Conservation (phyloP, 768 basidiomycete species). For the Mrakia frigida region DNA sequence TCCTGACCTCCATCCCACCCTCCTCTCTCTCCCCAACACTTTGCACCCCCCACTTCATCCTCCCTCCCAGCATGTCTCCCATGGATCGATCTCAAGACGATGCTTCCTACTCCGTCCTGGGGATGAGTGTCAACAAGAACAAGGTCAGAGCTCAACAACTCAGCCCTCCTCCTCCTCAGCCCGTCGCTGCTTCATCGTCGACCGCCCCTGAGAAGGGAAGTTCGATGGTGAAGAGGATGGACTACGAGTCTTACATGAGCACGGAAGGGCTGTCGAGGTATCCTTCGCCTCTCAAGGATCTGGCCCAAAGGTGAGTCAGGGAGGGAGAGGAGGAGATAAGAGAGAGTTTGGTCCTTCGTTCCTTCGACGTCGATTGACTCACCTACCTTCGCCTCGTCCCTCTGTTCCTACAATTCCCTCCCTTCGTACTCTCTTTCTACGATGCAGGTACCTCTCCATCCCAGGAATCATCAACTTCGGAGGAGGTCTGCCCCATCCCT, state of each 20-base stretch:
- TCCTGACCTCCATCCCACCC: no score
- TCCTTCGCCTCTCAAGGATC: conserved; percentile 25
- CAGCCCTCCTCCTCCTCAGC: not conserved
- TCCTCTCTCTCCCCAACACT: no score
- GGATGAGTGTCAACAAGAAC: not conserved
- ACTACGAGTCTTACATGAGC: conserved; percentile 11
- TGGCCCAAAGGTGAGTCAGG: conserved; percentile 26
- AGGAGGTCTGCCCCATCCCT: conserved; percentile 29
- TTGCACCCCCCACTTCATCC: not conserved
- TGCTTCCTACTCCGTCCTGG: not conserved
- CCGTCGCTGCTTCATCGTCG: no score
- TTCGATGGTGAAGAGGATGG: not conserved
- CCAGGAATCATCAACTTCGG: conserved; percentile 28
- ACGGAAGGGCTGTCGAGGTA: not conserved
- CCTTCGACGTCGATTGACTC: not conserved
- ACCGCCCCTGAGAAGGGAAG: no score
- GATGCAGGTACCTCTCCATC: conserved; percentile 22
- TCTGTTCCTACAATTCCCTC: no score
- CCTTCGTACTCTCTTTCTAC: not conserved
- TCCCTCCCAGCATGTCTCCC: not conserved
- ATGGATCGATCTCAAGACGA: not conserved
- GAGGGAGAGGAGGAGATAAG: not conserved
- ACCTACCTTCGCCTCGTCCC: not conserved
- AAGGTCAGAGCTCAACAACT: not conserved
- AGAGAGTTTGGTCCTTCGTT: no score